phyloP scores from a whole-genome alignment of 495 filamentous ascomycete genomes.

The Podospora pseudopauciseta region DNA sequence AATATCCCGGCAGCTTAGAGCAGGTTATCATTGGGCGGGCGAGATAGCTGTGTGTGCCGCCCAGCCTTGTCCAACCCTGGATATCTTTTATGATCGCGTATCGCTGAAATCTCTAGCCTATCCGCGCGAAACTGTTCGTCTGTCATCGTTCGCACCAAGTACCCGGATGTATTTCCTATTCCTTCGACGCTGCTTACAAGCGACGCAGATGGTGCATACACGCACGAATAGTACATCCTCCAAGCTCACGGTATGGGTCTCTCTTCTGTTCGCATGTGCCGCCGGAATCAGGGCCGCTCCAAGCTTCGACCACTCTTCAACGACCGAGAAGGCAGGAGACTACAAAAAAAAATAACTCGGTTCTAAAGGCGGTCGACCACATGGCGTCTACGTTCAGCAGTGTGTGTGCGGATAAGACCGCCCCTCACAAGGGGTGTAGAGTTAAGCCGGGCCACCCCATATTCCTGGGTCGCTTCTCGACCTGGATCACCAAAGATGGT shows the following conservation, averaged over 20 bases:
- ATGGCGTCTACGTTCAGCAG: background rate
- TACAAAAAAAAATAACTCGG: background rate
- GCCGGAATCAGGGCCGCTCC: background rate
- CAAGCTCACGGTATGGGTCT: background rate
- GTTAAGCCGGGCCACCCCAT: slow-evolving; percentile 9
- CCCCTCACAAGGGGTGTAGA: slow-evolving; percentile 1
- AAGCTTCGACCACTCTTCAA: background rate
- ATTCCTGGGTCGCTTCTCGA: slow-evolving; percentile 14
- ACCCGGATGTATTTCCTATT: slow-evolving; percentile 4
- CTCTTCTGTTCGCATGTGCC: background rate
- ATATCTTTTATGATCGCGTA: background rate
- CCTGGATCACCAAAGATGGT: slow-evolving; percentile 23
- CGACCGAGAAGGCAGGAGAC: background rate
- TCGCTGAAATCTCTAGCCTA: slow-evolving; percentile 1
- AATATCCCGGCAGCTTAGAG: slow-evolving; percentile 2
- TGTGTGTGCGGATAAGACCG: background rate
- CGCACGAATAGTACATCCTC: background rate
- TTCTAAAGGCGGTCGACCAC: background rate
- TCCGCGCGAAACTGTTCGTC: background rate
- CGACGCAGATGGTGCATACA: background rate
- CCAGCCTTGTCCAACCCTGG: slow-evolving; percentile 1
- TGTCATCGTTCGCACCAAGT: background rate
- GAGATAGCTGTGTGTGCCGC: slow-evolving; percentile 2
- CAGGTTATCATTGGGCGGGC: slow-evolving; percentile 3
- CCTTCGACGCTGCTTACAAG: background rate